Percentiles rank a stretch among this genome's conserved stretches.
Evolutionary conservation across 2,329 filamentous ascomycete species (phyloP).

Genomic region (Pseudogymnoascus sp.): DNA sequence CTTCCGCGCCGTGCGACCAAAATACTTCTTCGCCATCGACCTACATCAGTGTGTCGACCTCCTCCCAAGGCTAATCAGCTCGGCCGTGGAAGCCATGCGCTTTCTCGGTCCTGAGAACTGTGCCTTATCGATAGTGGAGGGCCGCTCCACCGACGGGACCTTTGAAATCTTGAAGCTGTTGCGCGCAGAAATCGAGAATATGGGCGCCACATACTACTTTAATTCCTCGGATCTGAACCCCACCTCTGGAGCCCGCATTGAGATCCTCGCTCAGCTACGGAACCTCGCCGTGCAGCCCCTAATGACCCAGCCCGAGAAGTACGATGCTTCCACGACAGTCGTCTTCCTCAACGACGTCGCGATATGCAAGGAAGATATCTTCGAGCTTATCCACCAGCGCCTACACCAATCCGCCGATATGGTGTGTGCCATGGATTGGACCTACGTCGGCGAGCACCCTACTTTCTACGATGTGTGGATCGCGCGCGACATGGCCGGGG

Average conservation of each 20-base stretch:
- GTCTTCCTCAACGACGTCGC: slow-evolving; percentile 47
- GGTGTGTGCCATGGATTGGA: slow-evolving; percentile 53
- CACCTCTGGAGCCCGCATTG: slow-evolving; percentile 34
- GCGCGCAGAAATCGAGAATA: slow-evolving; percentile 29
- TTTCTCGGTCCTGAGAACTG: slow-evolving; percentile 39
- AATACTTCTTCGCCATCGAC: slow-evolving; percentile 44
- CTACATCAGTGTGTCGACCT: slow-evolving; percentile 36
- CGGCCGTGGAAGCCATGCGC: slow-evolving; percentile 37
- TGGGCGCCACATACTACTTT: slow-evolving; percentile 35
- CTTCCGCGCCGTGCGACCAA: background rate
- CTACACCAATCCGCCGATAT: slow-evolving; percentile 40
- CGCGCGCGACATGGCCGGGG: slow-evolving; percentile 41
- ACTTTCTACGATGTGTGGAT: slow-evolving; percentile 52
- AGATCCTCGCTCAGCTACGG: slow-evolving; percentile 39
- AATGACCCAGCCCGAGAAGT: slow-evolving; percentile 18
- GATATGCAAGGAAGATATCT: slow-evolving; percentile 43
- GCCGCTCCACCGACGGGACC: slow-evolving; percentile 45
- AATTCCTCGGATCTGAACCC: slow-evolving; percentile 36
- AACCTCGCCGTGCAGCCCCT: slow-evolving; percentile 43
- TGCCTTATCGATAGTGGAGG: slow-evolving; percentile 46
- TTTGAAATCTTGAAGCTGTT: slow-evolving; percentile 38
- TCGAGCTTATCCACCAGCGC: slow-evolving; percentile 46
- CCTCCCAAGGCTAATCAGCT: slow-evolving; percentile 42
- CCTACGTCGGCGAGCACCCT: slow-evolving; percentile 33
- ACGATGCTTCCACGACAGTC: slow-evolving; percentile 32